These are phyloP conservation scores for Aphanocladium album DNA, from an alignment of 2,329 filamentous ascomycete species.

Conservation along the genomic window DNA sequence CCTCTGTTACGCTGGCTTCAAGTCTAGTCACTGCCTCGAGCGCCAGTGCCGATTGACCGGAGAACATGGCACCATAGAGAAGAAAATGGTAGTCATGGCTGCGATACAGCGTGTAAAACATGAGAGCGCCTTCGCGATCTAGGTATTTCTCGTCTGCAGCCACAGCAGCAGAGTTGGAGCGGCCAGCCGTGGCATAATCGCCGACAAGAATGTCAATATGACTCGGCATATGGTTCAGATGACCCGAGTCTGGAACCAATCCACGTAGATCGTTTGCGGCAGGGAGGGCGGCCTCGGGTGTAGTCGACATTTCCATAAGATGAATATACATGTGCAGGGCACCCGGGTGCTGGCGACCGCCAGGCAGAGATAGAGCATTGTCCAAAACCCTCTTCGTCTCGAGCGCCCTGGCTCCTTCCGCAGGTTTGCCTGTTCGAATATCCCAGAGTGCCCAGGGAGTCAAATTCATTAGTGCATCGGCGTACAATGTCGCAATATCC, in stretches of 20 bases:
- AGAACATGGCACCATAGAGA: slow-evolving; percentile 74
- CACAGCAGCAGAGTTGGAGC: slow-evolving; percentile 62
- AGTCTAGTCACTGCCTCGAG: slow-evolving; percentile 55
- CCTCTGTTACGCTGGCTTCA: slow-evolving; percentile 58
- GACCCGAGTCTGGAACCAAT: slow-evolving; percentile 60
- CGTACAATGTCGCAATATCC: slow-evolving; percentile 33
- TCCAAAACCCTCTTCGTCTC: slow-evolving; percentile 32
- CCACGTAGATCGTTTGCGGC: slow-evolving; percentile 55
- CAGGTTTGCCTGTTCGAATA: slow-evolving; percentile 29
- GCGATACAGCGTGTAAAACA: slow-evolving; percentile 75
- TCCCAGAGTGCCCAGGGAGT: slow-evolving; percentile 44
- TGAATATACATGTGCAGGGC: slow-evolving; percentile 73
- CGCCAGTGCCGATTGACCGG: slow-evolving; percentile 58
- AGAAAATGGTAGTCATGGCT: slow-evolving; percentile 71
- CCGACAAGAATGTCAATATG: slow-evolving; percentile 72
- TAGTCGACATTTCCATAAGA: slow-evolving; percentile 64
- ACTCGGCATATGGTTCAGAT: slow-evolving; percentile 70
- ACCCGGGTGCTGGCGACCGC: slow-evolving; percentile 55
- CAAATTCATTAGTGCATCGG: slow-evolving; percentile 44
- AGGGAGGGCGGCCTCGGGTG: slow-evolving; percentile 53
- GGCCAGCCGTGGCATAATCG: slow-evolving; percentile 62
- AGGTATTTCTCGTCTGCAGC: slow-evolving; percentile 64
- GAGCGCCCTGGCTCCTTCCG: slow-evolving; percentile 26
- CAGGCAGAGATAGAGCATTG: slow-evolving; percentile 41
- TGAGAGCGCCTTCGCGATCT: slow-evolving; percentile 50